Evolutionary conservation across 305 asterid genomes (phyloP).

Genomic region (Petunia hybrid): DNA sequence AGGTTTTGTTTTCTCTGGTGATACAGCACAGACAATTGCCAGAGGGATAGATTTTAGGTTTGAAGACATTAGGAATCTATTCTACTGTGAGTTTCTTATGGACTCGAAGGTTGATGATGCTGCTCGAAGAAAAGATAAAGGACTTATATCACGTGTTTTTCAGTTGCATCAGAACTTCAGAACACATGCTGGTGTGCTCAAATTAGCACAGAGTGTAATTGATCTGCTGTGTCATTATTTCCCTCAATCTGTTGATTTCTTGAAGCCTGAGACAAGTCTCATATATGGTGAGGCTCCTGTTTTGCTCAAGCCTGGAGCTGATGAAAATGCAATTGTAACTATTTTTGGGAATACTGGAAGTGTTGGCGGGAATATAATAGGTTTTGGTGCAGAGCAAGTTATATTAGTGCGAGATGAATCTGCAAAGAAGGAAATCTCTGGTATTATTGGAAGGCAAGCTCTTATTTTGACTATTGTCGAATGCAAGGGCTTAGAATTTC

Average conservation of each 20-base stretch:
- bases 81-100: slow-evolving; percentile 55
- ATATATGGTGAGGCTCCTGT: slow-evolving; percentile 62
- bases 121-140: slow-evolving; percentile 46
- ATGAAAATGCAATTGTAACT: slow-evolving; percentile 53
- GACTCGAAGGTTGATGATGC: slow-evolving; percentile 33
- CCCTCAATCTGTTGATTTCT: slow-evolving; percentile 51
- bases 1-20: slow-evolving; percentile 64
- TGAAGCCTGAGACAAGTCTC: slow-evolving; percentile 60
- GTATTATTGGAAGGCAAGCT: slow-evolving; percentile 51
- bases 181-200: slow-evolving; percentile 58
- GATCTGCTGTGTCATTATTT: slow-evolving; percentile 54
- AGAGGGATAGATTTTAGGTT: slow-evolving; percentile 63
- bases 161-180: slow-evolving; percentile 57
- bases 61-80: slow-evolving; percentile 58
- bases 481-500: slow-evolving; percentile 73
- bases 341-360: slow-evolving; percentile 51
- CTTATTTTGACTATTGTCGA: slow-evolving; percentile 62
- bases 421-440: slow-evolving; percentile 43
- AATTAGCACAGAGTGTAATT: slow-evolving; percentile 61
- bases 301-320: slow-evolving; percentile 55
- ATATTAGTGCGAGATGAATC: slow-evolving; percentile 57
- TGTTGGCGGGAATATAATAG: slow-evolving; percentile 46
- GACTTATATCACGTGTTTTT: slow-evolving; percentile 49
- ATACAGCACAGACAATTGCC: slow-evolving; percentile 63
- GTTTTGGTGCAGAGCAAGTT: slow-evolving; percentile 68